Evolutionary conservation across 306 rosid genomes (phyloP), one percentile per base, ranked within the genome.

Genomic region (Fragaria nilgerrensis): DNA sequence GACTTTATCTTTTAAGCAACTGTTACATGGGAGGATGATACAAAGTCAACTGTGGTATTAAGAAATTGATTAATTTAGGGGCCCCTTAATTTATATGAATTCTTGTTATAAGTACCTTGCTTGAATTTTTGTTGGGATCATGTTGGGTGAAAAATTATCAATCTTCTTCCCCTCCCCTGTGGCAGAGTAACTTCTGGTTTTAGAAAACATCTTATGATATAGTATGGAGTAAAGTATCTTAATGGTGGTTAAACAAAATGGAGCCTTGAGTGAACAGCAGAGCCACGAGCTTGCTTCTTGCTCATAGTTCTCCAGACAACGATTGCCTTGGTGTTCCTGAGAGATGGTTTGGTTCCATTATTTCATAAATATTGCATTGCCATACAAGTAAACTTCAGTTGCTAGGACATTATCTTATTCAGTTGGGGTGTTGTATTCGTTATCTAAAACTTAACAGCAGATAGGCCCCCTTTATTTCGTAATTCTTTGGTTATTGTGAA

Each of bases 211-310:
- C 8, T 5, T 36, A n/a, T 59, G 68, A 32, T 32, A 5, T 5
- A 16, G n/a, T 63, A 29, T 15, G 68, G 43, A 32, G 16, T 32
- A 5, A 32, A 63, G 41, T 29, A 52, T 15, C 65, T 53, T 9
- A 50, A 11, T 32, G 20, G 17, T 19, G 56, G 17, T 53, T 39
- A 22, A 55, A 19, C 53, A 45, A 58, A 62, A 41, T 78, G 91
- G 86, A 88, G 90, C 84, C 45, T 86, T 91, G 78, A 85, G 85
- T 87, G 96, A 84, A 71, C 91, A 81, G 87, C 76, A 56, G 74
- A 82, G 70, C 79, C 79, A 75, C 61, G n/a, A 69, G 78, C 84
- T 79, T 79, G 88, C 85, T 73, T 85, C 91, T 88, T 7, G 87
- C 87, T 82, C 91, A 81, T 83, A 72, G 11, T 55, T 90, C 88